Conservation (phyloP, 495 filamentous ascomycete species). For the Podospora conica region DNA sequence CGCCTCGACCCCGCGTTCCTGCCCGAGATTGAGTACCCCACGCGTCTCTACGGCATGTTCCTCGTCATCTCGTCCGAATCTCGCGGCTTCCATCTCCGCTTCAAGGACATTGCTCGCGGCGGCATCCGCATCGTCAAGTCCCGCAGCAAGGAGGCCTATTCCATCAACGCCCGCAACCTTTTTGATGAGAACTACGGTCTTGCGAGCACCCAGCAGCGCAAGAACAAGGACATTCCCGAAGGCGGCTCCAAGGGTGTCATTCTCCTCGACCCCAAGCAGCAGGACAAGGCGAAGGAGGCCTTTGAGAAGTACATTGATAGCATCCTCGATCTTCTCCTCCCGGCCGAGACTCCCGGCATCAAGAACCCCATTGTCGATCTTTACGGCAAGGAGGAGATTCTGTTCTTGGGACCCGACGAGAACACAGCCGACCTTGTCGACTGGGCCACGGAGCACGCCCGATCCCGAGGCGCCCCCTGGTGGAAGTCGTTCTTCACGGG, state of each 20-base stretch:
- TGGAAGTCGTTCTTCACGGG: slow-evolving; percentile 99
- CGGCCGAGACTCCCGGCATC: slow-evolving; percentile 86
- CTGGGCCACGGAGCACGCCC: slow-evolving; percentile 95
- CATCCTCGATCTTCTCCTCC: slow-evolving; percentile 88
- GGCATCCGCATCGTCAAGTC: slow-evolving; percentile 99
- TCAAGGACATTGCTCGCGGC: slow-evolving; percentile 93
- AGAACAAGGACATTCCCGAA: slow-evolving; percentile 99
- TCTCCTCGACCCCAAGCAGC: slow-evolving; percentile 84
- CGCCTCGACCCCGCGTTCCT: slow-evolving; percentile 83
- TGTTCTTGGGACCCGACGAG: slow-evolving; percentile 98
- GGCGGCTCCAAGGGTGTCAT: slow-evolving; percentile 98
- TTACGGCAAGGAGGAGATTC: slow-evolving; percentile 86
- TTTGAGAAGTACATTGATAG: slow-evolving; percentile 99
- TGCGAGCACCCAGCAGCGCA: slow-evolving; percentile 96
- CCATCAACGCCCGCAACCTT: slow-evolving; percentile 89
- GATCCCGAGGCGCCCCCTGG: slow-evolving; percentile 83
- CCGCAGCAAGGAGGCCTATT: slow-evolving; percentile 85
- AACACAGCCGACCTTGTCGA: slow-evolving; percentile 96
- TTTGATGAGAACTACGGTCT: slow-evolving; percentile 99
- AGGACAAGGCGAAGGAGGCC: slow-evolving; percentile 82
- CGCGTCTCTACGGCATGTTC: slow-evolving; percentile 96
- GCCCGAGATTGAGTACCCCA: slow-evolving; percentile 85
- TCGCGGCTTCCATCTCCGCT: slow-evolving; percentile 93
- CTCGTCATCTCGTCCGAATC: slow-evolving; percentile 94
- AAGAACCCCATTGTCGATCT: slow-evolving; percentile 97